Evolutionary conservation across 768 basidiomycete genomes (phyloP).

Genomic region (Cubamyces lactineus): DNA sequence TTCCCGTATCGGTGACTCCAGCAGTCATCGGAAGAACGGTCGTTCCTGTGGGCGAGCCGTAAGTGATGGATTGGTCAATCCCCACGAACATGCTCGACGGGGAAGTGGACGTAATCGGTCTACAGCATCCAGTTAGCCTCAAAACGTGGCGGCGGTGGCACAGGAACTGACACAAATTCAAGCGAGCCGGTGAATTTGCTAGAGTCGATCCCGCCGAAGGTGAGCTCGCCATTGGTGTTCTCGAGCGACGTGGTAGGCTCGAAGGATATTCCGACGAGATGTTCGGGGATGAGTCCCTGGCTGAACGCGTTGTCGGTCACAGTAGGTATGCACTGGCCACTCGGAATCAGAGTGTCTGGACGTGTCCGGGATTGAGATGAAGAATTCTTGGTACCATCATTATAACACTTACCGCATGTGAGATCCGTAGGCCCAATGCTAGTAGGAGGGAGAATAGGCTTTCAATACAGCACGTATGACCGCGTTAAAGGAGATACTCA

Average conservation of each 20-base stretch:
- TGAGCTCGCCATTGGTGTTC: slow-evolving; percentile 27
- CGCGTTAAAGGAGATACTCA: slow-evolving; percentile 7
- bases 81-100: slow-evolving; percentile 29
- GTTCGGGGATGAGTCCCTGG: slow-evolving; percentile 34
- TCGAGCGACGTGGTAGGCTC: slow-evolving; percentile 20
- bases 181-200: slow-evolving; percentile 37
- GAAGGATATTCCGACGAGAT: slow-evolving; percentile 41
- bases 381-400: neutral
- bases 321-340: slow-evolving; percentile 34
- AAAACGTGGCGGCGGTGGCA: neutral
- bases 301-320: slow-evolving; percentile 39
- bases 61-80: slow-evolving; percentile 32
- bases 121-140: slow-evolving; percentile 8
- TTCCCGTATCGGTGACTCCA: slow-evolving; percentile 52
- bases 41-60: slow-evolving; percentile 27
- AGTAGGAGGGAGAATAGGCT: neutral
- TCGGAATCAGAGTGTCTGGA: slow-evolving; percentile 14
- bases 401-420: slow-evolving; percentile 29
- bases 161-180: slow-evolving; percentile 26
- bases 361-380: neutral
- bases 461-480: neutral
- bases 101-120: slow-evolving; percentile 27
- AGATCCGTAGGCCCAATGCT: slow-evolving; percentile 40
- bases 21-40: slow-evolving; percentile 38
- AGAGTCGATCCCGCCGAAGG: slow-evolving; percentile 29